Evolutionary conservation across 768 basidiomycete species (phyloP).

Genomic region (Mycena rosella): DNA sequence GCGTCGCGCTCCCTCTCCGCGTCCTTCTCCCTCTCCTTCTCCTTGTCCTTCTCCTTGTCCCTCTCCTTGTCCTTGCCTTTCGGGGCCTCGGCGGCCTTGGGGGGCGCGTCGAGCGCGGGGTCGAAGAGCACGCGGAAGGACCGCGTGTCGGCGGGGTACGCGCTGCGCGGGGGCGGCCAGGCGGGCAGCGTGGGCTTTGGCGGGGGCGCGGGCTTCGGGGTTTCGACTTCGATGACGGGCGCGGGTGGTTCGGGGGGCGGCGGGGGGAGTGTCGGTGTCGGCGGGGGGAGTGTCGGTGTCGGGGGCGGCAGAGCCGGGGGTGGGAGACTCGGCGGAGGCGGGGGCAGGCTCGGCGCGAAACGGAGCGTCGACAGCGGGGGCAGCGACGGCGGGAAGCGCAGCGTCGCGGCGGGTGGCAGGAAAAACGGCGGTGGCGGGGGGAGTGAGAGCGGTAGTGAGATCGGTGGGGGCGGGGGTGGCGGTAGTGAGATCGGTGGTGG

Average conservation of each 20-base stretch:
- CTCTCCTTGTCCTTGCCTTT: slow-evolving; percentile 12
- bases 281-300: slow-evolving; percentile 16
- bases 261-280: slow-evolving; percentile 22
- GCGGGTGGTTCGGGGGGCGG: slow-evolving; percentile 49
- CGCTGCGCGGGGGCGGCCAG: slow-evolving; percentile 71
- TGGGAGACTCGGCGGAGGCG: slow-evolving; percentile 18
- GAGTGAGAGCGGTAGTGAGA: slow-evolving; percentile 26
- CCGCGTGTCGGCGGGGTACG: slow-evolving; percentile 56
- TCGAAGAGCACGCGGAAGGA: slow-evolving; percentile 77
- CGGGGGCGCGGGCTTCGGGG: not conserved
- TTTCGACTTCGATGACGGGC: not conserved
- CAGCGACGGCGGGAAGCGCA: not conserved
- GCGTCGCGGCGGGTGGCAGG: slow-evolving; percentile 8
- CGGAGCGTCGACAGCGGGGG: no score
- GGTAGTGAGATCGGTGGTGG: slow-evolving; percentile 43
- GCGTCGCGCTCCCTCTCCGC: slow-evolving; percentile 23
- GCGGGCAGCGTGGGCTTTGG: slow-evolving; percentile 48
- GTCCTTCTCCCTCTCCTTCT: slow-evolving; percentile 13
- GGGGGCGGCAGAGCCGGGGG: slow-evolving; percentile 21
- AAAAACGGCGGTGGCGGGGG: slow-evolving; percentile 37
- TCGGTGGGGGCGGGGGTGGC: slow-evolving; percentile 47
- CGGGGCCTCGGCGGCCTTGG: slow-evolving; percentile 32
- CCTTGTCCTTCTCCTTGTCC: slow-evolving; percentile 8
- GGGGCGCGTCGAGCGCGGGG: slow-evolving; percentile 64
- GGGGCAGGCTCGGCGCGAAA: not conserved